Evolutionary conservation across 805 yeast genomes (phyloP).

Genomic region (Candida fluviatilis): DNA sequence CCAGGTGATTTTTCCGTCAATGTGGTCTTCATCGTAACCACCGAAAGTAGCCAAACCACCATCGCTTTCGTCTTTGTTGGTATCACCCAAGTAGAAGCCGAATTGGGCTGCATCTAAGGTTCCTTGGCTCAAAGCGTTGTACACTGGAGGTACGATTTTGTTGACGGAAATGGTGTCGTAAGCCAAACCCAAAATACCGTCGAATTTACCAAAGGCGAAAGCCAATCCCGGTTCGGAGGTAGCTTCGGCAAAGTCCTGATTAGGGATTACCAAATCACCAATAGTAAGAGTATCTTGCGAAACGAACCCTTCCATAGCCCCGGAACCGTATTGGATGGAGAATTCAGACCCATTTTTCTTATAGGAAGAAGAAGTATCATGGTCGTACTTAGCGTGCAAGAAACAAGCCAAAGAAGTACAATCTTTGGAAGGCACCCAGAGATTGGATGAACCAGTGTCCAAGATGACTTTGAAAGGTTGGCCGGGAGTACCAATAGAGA

Average conservation of each 20-base stretch:
- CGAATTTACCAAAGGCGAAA: constrained; percentile 97
- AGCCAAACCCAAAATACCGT: constrained; percentile 94
- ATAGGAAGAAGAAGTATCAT: constrained; percentile 75
- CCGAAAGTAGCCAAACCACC: constrained; percentile 97
- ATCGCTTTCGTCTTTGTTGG: constrained; percentile 55
- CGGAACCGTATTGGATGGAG: constrained; percentile 87
- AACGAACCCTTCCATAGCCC: constrained; percentile 86
- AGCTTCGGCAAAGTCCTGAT: constrained; percentile 95
- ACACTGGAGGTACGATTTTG: constrained; percentile 88
- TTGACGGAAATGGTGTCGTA: constrained; percentile 88
- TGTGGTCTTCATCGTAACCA: constrained; percentile 78
- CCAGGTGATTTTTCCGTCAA: constrained; percentile 84
- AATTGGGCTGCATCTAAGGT: constrained; percentile 81
- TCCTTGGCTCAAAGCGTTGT: constrained; percentile 80
- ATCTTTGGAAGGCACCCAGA: constrained; percentile 91
- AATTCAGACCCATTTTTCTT: constrained; percentile 84
- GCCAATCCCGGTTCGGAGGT: constrained; percentile 97
- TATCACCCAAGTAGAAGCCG: constrained; percentile 86
- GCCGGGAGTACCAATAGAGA: constrained; percentile 87
- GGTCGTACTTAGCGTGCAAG: constrained; percentile 89
- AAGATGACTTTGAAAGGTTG: constrained; percentile 90
- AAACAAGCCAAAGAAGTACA: constrained; percentile 94
- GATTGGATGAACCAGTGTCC: constrained; percentile 94
- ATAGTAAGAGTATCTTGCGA: constrained; percentile 79
- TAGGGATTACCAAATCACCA: constrained; percentile 80